Evolutionary conservation across 2,329 filamentous ascomycete genomes (phyloP), one percentile per base, ranked within the genome.

Genomic region (Ophiostoma triangulosporum): DNA sequence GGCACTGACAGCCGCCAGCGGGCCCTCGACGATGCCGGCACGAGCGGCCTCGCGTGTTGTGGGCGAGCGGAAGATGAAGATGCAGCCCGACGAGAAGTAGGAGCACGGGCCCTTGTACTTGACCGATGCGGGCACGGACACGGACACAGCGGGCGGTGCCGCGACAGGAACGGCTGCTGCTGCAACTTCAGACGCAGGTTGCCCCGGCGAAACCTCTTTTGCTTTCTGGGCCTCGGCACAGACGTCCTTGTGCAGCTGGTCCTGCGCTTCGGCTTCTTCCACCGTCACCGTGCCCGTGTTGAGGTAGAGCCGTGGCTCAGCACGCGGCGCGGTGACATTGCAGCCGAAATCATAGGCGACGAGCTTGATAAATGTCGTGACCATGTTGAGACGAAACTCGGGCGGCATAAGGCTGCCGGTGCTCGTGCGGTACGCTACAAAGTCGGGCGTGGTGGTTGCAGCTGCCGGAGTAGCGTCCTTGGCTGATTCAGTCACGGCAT

Each of bases 321-420:
- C 68, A 38, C 79, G 73, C 15, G 80, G 69, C 26, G 74, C 69
- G 2, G 71, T 69, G 49, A 81, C 74, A 59, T 76, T 83, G 64
- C 80, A 83, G 50, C 78, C 77, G 64, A 83, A 84, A 57, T 83
- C 79, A 60, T 83, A 84, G 17, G 78, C 73, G 15, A 84, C 73
- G 4, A 84, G 72, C 63, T 83, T 83, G 54, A 83, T 64, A 54
- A 83, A 83, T 33, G 79, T 73, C 3, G 73, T 71, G 12, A 80
- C 59, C n/a, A 83, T 68, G 52, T 71, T 72, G 53, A 79, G 73
- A 29, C 80, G 75, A 60, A 72, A 75, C 50, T 82, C 77, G 6
- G 73, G 62, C 1, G 80, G 80, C 72, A 82, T 81, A 48, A 73
- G 67, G n/a, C 67, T 64, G 9, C 80, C 80, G 2, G 70, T 62